A percentile compares a stretch with the other conserved stretches of the same genome.
Evolutionary conservation across 2,329 filamentous ascomycete genomes (phyloP).

Genomic region (Sporothrix pallida): DNA sequence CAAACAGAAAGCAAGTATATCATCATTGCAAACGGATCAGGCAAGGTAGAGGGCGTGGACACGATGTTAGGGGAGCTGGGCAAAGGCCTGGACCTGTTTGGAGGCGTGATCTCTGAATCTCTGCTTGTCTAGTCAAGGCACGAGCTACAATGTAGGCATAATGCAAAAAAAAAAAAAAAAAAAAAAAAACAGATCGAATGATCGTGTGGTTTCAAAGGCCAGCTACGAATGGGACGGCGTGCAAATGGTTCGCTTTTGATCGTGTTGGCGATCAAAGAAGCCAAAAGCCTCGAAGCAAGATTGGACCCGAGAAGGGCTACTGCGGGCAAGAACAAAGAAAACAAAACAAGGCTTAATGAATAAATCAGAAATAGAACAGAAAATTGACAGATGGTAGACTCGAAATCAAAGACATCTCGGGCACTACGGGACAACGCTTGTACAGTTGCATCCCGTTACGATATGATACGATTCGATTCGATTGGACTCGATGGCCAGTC

Average conservation of each 20-base stretch:
- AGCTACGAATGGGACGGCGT: neutral
- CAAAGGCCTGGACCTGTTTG: neutral
- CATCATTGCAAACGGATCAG: neutral
- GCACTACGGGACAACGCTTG: neutral
- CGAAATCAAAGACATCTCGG: neutral
- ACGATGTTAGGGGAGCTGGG: neutral
- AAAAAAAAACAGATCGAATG: neutral
- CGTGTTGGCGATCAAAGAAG: neutral
- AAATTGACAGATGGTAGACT: no score
- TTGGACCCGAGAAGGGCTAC: neutral
- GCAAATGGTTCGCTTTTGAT: neutral
- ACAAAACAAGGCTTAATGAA: neutral
- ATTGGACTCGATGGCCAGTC: neutral
- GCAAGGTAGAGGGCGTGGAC: neutral
- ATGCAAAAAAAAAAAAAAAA: no score
- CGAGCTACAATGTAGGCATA: neutral
- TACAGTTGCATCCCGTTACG: neutral
- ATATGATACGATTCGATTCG: neutral
- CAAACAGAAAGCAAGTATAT: neutral
- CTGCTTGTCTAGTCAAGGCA: neutral
- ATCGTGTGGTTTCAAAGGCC: neutral
- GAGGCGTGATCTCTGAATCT: no score
- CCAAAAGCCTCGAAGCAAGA: neutral
- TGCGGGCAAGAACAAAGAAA: constrained; percentile 12
- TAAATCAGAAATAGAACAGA: no score